Evolutionary conservation across 1,284 basidiomycete genomes (phyloP).

Genomic region (Fomitopsis schrenkii): DNA sequence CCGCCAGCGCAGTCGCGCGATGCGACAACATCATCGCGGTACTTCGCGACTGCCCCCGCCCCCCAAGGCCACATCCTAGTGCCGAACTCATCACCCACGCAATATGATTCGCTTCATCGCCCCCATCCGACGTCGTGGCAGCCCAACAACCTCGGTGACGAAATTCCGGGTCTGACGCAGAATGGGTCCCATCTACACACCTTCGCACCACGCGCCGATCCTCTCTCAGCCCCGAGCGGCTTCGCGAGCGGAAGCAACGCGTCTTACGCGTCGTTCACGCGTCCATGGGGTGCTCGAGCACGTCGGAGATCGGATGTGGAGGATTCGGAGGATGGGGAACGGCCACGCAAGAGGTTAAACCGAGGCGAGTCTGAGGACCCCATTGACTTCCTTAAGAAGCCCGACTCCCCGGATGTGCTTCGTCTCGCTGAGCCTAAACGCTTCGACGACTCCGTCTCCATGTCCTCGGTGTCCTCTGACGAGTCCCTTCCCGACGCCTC

Average conservation of each 20-base stretch:
- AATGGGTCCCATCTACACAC: conserved; percentile 35
- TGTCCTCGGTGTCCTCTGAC: conserved; percentile 53
- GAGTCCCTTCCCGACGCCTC: conserved; percentile 52
- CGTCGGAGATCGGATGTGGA: conserved; percentile 33
- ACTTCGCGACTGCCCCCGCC: conserved; percentile 34
- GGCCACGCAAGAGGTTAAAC: conserved; percentile 66
- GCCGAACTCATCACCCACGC: conserved; percentile 67
- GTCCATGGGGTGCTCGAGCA: conserved; percentile 32
- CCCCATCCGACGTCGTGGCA: conserved; percentile 30
- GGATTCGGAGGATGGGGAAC: conserved; percentile 46
- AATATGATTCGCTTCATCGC: conserved; percentile 38
- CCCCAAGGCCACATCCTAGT: conserved; percentile 57
- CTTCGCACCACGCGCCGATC: conserved; percentile 39
- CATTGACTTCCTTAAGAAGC: conserved; percentile 37
- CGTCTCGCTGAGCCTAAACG: conserved; percentile 48
- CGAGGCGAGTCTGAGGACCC: conserved; percentile 40
- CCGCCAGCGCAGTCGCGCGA: conserved; percentile 56
- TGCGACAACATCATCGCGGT: conserved; percentile 43
- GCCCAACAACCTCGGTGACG: conserved; percentile 35
- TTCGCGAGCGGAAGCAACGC: conserved; percentile 42
- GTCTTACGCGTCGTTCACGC: conserved; percentile 46
- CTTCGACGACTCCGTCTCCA: conserved; percentile 29
- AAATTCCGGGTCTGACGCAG: conserved; percentile 34
- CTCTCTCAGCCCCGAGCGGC: conserved; percentile 56
- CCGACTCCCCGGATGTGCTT: conserved; percentile 55